Evolutionary conservation across 768 basidiomycete species (phyloP).

Genomic region (Multifurca ochricompacta): DNA sequence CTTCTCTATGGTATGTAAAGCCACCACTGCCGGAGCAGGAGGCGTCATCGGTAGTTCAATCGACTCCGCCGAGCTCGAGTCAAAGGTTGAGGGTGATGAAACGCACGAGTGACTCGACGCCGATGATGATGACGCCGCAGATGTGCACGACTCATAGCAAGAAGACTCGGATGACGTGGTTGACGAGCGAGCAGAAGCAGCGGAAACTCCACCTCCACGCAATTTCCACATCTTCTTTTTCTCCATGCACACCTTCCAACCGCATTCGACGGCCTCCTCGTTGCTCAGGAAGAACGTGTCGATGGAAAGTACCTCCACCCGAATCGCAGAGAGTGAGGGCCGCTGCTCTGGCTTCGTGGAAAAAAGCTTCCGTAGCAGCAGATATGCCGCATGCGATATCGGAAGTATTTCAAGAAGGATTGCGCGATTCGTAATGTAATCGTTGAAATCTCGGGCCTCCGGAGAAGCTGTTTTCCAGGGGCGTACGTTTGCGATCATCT

Average conservation of each 20-base stretch:
- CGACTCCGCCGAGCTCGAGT: not conserved
- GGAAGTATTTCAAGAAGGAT: not conserved
- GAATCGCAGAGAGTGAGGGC: conserved; percentile 55
- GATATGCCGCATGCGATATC: conserved; percentile 34
- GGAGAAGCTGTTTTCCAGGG: not conserved
- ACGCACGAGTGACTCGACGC: not conserved
- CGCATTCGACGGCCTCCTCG: conserved; percentile 27
- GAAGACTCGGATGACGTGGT: not conserved
- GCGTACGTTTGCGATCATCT: conserved; percentile 6
- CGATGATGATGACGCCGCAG: not conserved
- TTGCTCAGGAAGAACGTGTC: conserved; percentile 56
- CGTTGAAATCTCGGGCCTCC: not conserved
- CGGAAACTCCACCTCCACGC: not conserved
- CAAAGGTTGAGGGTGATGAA: conserved; percentile 6
- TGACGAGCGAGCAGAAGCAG: not conserved
- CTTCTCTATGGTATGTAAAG: not conserved
- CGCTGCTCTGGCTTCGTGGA: conserved; percentile 53
- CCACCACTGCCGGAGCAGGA: not conserved
- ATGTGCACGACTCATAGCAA: not conserved
- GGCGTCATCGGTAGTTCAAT: not conserved
- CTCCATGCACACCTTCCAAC: not conserved
- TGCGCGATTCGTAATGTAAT: not conserved
- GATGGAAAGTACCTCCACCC: conserved; percentile 44
- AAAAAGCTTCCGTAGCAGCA: conserved; percentile 51
- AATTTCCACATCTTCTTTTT: not conserved